phyloP scores from a whole-genome alignment of 441 rosid genomes.

The Arabidopsis hybrid region DNA sequence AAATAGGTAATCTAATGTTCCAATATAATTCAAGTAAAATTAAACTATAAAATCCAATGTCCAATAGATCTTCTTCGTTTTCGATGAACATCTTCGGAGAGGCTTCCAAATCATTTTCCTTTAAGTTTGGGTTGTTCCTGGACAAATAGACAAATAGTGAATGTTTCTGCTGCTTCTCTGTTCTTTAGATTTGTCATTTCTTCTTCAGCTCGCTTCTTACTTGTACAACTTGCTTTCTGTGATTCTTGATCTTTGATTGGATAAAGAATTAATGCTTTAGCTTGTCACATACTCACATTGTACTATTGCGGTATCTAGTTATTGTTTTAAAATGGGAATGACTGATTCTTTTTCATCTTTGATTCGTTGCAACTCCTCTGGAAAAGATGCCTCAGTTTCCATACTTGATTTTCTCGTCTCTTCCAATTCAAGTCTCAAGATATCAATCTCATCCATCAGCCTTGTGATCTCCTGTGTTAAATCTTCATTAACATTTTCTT shows the following conservation, averaged over 20 bases:
- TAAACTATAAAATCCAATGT: too few species aligned
- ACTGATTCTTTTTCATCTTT: slow-evolving; percentile 63
- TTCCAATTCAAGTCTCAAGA: slow-evolving; percentile 57
- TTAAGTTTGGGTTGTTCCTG: too few species aligned
- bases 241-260: slow-evolving; percentile 65
- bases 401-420: slow-evolving; percentile 48
- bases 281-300: slow-evolving; percentile 52
- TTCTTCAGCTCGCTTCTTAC: slow-evolving; percentile 68
- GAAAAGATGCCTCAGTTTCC: slow-evolving; percentile 53
- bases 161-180: slow-evolving; percentile 54
- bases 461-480: slow-evolving; percentile 50
- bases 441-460: slow-evolving; percentile 63
- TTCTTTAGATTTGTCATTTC: slow-evolving; percentile 59
- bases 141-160: too few species aligned
- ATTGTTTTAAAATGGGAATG: slow-evolving; percentile 52
- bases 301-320: slow-evolving; percentile 51
- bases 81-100: too few species aligned
- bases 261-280: slow-evolving; percentile 54
- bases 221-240: slow-evolving; percentile 57
- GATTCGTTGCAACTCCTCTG: slow-evolving; percentile 53
- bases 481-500: slow-evolving; percentile 55
- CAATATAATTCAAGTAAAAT: neutral
- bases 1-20: neutral
- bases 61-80: too few species aligned
- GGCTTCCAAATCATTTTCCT: too few species aligned